phyloP scores from a whole-genome alignment of 2,329 filamentous ascomycete species.

The Didymella sp. region DNA sequence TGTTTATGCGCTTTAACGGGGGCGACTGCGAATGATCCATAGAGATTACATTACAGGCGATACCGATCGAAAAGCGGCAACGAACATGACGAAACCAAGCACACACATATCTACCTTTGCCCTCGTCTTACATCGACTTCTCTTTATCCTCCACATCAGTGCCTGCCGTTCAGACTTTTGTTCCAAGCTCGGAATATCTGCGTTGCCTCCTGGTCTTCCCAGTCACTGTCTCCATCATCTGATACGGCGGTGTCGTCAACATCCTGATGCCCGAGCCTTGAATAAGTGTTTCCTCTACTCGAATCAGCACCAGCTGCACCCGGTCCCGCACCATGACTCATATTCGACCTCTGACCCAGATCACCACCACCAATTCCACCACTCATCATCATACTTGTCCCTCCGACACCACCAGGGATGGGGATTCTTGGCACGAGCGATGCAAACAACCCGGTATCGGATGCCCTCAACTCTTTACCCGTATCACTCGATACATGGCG shows the following conservation, averaged over 20 bases:
- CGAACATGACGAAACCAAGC: no score
- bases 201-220: conserved; percentile 6
- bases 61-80: not conserved
- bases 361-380: not conserved
- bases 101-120: not conserved
- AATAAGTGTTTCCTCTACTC: not conserved
- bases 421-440: not conserved
- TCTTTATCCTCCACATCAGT: not conserved
- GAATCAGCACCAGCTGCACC: not conserved
- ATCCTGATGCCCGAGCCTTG: not conserved
- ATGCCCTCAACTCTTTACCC: not conserved
- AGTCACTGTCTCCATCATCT: not conserved
- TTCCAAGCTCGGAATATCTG: not conserved
- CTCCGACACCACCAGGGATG: not conserved
- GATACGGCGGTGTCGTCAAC: not conserved
- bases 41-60: not conserved
- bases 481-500: not conserved
- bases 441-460: not conserved
- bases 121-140: not conserved
- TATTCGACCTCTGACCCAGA: not conserved
- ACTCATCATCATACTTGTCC: not conserved
- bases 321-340: not conserved
- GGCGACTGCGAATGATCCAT: not conserved
- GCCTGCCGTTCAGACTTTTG: not conserved
- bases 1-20: conserved; percentile 46